phyloP scores from a whole-genome alignment of 768 basidiomycete genomes.

The Lentinula sp. region DNA sequence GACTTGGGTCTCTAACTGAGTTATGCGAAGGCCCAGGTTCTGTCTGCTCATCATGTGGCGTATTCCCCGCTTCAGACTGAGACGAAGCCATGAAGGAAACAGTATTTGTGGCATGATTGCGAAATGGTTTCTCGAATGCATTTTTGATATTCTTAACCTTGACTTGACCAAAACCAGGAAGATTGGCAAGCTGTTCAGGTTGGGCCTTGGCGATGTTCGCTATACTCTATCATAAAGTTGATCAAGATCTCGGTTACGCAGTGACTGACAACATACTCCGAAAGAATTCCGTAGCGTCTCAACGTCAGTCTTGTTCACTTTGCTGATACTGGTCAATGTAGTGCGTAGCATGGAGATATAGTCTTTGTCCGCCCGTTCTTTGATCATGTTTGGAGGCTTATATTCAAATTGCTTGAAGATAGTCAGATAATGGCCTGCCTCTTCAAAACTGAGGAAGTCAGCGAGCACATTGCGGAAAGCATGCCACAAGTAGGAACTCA shows the following conservation, averaged over 20 bases:
- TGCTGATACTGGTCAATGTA: slow-evolving; percentile 81
- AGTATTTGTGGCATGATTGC: slow-evolving; percentile 53
- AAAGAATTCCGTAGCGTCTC: slow-evolving; percentile 88
- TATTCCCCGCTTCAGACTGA: slow-evolving; percentile 4
- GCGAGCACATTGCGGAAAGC: background rate
- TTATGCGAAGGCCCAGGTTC: slow-evolving; percentile 3
- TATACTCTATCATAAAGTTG: slow-evolving; percentile 59
- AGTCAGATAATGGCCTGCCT: slow-evolving; percentile 87
- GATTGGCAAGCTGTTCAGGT: slow-evolving; percentile 65
- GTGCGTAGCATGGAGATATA: slow-evolving; percentile 76
- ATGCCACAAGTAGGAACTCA: slow-evolving; percentile 26
- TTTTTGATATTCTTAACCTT: slow-evolving; percentile 90
- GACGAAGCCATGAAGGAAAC: slow-evolving; percentile 27
- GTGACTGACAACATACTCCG: slow-evolving; percentile 56
- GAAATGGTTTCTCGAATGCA: slow-evolving; percentile 86
- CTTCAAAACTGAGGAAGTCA: slow-evolving; percentile 57
- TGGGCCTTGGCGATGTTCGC: slow-evolving; percentile 72
- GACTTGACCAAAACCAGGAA: slow-evolving; percentile 91
- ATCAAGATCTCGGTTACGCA: background rate
- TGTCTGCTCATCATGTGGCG: background rate
- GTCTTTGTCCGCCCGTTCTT: slow-evolving; percentile 89
- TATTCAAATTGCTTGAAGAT: slow-evolving; percentile 93
- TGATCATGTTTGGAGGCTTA: slow-evolving; percentile 89
- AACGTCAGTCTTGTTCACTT: slow-evolving; percentile 97
- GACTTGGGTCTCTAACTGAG: slow-evolving; percentile 41